Conservation (phyloP, 192 early-diverging fungal genomes). For the Neocallimastix lanati region DNA sequence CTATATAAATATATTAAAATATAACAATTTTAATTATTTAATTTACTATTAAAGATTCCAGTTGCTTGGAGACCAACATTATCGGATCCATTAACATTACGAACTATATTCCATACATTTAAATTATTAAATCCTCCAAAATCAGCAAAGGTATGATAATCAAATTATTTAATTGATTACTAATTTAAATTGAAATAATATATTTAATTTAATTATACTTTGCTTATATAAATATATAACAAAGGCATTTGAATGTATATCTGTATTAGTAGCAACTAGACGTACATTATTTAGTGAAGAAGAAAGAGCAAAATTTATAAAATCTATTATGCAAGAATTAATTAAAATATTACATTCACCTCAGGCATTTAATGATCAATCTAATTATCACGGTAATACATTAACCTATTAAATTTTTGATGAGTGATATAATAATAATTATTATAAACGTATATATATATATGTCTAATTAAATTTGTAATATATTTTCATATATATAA, state of each 20-base stretch:
- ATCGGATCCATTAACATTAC: conserved; percentile 48
- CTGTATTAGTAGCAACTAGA: conserved; percentile 57
- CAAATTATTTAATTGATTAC: no score
- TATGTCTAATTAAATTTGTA: no score
- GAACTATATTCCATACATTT: conserved; percentile 52
- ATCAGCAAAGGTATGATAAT: conserved; percentile 26
- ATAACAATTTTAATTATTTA: no score
- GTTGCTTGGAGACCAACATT: conserved; percentile 57
- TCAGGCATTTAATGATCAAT: conserved; percentile 44
- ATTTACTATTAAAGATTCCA: conserved; percentile 51
- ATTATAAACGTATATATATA: background rate
- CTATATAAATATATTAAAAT: no score
- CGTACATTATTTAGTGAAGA: conserved; percentile 73
- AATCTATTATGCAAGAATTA: conserved; percentile 48
- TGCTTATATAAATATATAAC: no score
- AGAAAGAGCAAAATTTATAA: conserved; percentile 45
- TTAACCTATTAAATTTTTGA: no score
- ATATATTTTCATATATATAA: no score
- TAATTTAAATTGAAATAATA: no score
- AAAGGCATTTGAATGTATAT: conserved; percentile 65
- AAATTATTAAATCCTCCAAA: conserved; percentile 29
- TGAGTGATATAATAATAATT: background rate
- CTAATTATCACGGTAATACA: conserved; percentile 56
- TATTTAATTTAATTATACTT: no score
- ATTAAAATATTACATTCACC: conserved; percentile 39